Evolutionary conservation across 805 yeast genomes (phyloP), one percentile per base, ranked within the genome.

Genomic region (Hanseniaspora thailandica): DNA sequence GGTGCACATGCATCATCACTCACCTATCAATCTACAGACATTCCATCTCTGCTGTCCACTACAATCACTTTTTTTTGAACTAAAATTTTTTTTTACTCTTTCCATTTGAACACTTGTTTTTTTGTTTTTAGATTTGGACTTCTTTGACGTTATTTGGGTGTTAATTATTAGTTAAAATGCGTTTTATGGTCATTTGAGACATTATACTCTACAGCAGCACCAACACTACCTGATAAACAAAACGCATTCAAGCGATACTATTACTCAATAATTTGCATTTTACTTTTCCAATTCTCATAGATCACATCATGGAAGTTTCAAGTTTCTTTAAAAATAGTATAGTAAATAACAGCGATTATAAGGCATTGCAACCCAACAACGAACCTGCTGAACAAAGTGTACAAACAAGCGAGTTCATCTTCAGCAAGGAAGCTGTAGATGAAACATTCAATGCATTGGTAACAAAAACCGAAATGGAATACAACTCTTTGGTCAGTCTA

Each of bases 331-430:
- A 45, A 25, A 41, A 44, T 17, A 26, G 34, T 15, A 20, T 50
- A 12, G 25, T 50, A 12, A 43, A 26, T n/a, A 43, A 44, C 36
- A 46, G 45, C 19, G 54, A 50, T 15, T 50, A 41, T 30, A 50
- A 50, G 22, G 33, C 28, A 8, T 19, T 23, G 20, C 20, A 34
- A n/a, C 20, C 35, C 5, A 36, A 19, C 9, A 41, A 4, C 19
- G 2, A 13, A 13, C 36, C 28, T 4, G n/a, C 4, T 12, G 22
- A 22, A 8, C 33, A 41, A 17, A 25, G 12, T 9, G 7, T 22
- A 25, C 20, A 25, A 10, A 25, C 5, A 5, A n/a, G 12, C 26
- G 46, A 19, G 22, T 43, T 28, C 9, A 30, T 43, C 5, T 43
- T 43, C 22, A 28, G 30, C 35, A 43, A 43, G 17, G 36, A 43